Percentiles rank a stretch among this genome's conserved stretches.
These are phyloP conservation scores for Xylaria sp. DNA, from an alignment of 2,329 filamentous ascomycete species.

Conservation along the genomic window DNA sequence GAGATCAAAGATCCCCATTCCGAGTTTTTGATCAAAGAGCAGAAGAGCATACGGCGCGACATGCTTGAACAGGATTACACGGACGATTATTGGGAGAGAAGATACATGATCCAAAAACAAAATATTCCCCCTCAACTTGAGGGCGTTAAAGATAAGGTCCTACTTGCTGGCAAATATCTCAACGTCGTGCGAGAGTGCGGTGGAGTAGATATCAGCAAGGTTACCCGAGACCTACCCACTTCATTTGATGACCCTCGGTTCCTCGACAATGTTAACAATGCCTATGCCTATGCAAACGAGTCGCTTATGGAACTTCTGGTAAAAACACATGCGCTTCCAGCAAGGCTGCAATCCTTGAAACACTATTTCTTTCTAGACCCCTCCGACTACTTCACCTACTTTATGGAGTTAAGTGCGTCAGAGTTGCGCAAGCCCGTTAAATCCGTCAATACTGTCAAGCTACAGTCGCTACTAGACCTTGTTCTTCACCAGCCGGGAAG, in stretches of 20 bases:
- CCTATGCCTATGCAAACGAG: conserved; percentile 95
- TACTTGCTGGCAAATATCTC: conserved; percentile 95
- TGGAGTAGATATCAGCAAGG: conserved; percentile 91
- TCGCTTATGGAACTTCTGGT: conserved; percentile 90
- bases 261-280: conserved; percentile 93
- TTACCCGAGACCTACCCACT: conserved; percentile 85
- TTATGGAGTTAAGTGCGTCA: conserved; percentile 88
- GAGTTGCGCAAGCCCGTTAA: conserved; percentile 92
- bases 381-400: conserved; percentile 98
- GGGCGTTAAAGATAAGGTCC: conserved; percentile 90
- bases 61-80: conserved; percentile 95
- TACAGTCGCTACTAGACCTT: conserved; percentile 95
- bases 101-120: conserved; percentile 92
- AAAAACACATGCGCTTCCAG: conserved; percentile 90
- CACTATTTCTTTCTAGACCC: conserved; percentile 99
- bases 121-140: conserved; percentile 93
- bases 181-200: conserved; percentile 98
- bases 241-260: conserved; percentile 94
- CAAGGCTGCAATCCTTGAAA: conserved; percentile 88
- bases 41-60: conserved; percentile 93
- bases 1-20: conserved; percentile 93
- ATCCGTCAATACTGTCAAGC: conserved; percentile 88
- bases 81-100: conserved; percentile 98
- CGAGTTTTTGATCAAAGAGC: conserved; percentile 95
- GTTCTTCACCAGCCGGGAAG: conserved; percentile 96